Base-by-base conservation (phyloP, 805 yeast species). In the Starmerella tilneyi region DNA sequence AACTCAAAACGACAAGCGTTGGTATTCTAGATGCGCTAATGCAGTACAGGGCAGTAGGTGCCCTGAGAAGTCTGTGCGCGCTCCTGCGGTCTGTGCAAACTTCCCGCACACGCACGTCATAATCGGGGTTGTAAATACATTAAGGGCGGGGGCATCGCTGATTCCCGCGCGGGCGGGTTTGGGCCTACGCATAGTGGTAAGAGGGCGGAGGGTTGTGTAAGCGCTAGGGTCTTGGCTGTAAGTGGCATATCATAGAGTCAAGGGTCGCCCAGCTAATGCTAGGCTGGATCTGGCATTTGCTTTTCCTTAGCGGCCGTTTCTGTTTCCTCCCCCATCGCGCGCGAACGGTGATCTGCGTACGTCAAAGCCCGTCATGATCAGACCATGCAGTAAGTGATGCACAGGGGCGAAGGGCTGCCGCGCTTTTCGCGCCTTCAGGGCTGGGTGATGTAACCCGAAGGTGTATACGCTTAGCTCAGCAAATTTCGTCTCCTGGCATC, bases 401-500 rank as follows among this genome's bases (percentile, higher is more conserved):
- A n/a, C 15, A 2, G 30, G 8, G 33, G 24, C 7, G 26, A 16
- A 34, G 27, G 38, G 28, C 28, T 1, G 38, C 38, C 38, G 28
- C 28, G 28, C 28, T 34, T 34, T 34, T 34, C 28, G 28, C 28
- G 28, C 17, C 13, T 21, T 16, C 17, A 22, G 38, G 38, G 38
- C 16, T 34, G 16, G 38, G 38, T 15, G 19, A 9, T 8, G 20
- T n/a, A 3, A 26, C n/a, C 15, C 17, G 27, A 34, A n/a, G 15
- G 38, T 34, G 27, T 34, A 34, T 34, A 21, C 38, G 40, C 40
- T 36, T 36, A 36, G 40, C 40, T 36, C 40, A 36, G 40, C 40
- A 24, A 36, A 36, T 23, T 36, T 36, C 23, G 29, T 24, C 40
- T 36, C 40, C 40, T 36, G 40, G 40, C 40, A 36, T 36, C 21